Evolutionary conservation across 163 green algal genomes (phyloP).

Genomic region (Volvox carteri): DNA sequence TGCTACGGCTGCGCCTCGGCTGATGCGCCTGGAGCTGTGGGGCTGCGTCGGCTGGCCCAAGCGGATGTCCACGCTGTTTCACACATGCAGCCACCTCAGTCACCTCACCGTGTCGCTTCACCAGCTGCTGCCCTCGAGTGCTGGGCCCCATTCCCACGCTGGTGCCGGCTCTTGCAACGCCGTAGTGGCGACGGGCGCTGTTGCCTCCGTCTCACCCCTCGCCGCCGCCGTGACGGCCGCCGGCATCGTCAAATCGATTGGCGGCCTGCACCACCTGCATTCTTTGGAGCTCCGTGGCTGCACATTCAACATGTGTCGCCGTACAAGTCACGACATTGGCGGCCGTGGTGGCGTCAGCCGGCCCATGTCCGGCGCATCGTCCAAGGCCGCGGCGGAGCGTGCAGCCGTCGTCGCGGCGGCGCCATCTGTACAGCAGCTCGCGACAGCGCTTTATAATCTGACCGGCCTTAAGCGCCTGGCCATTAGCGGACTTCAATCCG

Average conservation of each 20-base stretch:
- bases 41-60: constrained; percentile 33
- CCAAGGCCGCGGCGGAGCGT: constrained; percentile 1
- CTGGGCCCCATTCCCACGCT: neutral
- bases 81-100: neutral
- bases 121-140: neutral
- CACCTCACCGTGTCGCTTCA: constrained; percentile 9
- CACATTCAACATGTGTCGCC: neutral
- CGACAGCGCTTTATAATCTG: constrained; percentile 10
- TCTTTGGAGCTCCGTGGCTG: constrained; percentile 19
- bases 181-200: neutral
- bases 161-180: neutral
- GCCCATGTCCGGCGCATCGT: neutral
- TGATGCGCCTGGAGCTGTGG: neutral
- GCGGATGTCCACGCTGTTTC: neutral
- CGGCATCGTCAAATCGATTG: neutral
- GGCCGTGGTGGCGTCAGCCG: neutral
- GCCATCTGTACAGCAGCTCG: constrained; percentile 1
- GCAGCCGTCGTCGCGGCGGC: neutral
- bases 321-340: neutral
- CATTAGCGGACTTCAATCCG: neutral
- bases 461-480: constrained; percentile 4
- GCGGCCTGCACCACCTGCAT: neutral
- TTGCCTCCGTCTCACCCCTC: neutral
- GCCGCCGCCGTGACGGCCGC: neutral
- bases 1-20: neutral